Evolutionary conservation across 2,329 filamentous ascomycete genomes (phyloP).

Genomic region (Colletotrichum siamense): DNA sequence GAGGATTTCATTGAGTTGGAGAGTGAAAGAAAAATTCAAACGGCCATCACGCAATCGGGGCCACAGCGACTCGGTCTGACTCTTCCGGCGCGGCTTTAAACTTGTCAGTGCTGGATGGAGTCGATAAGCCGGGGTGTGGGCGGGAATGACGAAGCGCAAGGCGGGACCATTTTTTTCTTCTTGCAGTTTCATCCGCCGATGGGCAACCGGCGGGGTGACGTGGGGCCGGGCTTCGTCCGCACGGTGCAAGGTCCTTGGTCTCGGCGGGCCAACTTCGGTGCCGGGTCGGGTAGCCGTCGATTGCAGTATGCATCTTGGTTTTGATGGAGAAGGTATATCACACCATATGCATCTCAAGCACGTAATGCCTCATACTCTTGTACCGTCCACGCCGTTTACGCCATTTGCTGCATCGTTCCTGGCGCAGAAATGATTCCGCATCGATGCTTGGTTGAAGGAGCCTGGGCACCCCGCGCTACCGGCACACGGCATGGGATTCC

Average conservation of each 20-base stretch:
- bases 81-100: neutral
- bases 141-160: neutral
- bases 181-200: neutral
- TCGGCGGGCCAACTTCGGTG: neutral
- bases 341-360: slow-evolving; percentile 1
- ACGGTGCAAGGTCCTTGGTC: neutral
- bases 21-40: neutral
- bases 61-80: neutral
- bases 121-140: neutral
- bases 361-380: neutral
- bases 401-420: neutral
- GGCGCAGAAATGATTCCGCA: neutral
- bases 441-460: neutral
- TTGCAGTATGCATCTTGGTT: neutral
- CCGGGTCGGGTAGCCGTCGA: neutral
- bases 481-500: neutral
- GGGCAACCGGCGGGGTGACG: neutral
- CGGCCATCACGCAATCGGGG: neutral
- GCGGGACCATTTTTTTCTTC: neutral
- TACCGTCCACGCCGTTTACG: neutral
- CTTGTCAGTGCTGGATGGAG: neutral
- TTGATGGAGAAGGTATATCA: neutral
- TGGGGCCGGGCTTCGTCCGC: neutral
- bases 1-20: neutral
- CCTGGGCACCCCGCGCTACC: neutral